Base-by-base conservation (phyloP, 495 filamentous ascomycete genomes). In the Talaromyces borbonicus region DNA sequence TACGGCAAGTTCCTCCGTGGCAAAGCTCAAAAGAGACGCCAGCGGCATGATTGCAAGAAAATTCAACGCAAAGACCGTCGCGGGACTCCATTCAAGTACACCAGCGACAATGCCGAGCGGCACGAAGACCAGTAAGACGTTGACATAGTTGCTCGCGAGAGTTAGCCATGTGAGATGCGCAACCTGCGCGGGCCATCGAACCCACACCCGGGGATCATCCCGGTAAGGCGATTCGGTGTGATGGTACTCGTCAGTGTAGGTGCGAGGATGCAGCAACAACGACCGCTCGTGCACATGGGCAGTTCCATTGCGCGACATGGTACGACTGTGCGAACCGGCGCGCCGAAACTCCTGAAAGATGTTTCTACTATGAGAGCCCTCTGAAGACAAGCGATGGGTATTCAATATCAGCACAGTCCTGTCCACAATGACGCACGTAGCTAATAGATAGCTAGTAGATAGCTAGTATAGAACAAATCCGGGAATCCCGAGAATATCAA, bases 41-140 rank as follows among this genome's bases (percentile, higher is more conserved):
- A 98, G 73, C 6, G 92, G 92, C 44, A 98, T 82, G 54, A 98
- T 98, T 46, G 92, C 90, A 53, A 95, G 73, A 65, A 97, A 98
- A 66, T 98, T 98, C 55, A 96, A 69, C 8, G 80, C 64, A 57
- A 98, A 98, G 27, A 93, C 77, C 20, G 77, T 75, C 0, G 84
- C 79, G 6, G 90, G 75, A 56, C 80, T 73, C 84, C 85, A 87
- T 29, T 73, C 64, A n/a, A 80, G 56, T 2, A 66, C 68, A 24
- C 87, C 90, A 16, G 87, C 77, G 43, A 90, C 56, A 49, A 98
- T 90, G 29, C 90, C 92, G 44, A 93, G 56, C 5, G 92, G 92
- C 7, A 97, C 92, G 57, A 93, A 92, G 45, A 95, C 61, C 46
- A 98, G 74, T 4, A 98, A 71, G 22, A 92, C 50, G 59, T 96